Percentiles rank a stretch among this genome's conserved stretches.
These are phyloP conservation scores for Dryas drummondii DNA, from an alignment of 306 rosid genomes.

Conservation along the genomic window DNA sequence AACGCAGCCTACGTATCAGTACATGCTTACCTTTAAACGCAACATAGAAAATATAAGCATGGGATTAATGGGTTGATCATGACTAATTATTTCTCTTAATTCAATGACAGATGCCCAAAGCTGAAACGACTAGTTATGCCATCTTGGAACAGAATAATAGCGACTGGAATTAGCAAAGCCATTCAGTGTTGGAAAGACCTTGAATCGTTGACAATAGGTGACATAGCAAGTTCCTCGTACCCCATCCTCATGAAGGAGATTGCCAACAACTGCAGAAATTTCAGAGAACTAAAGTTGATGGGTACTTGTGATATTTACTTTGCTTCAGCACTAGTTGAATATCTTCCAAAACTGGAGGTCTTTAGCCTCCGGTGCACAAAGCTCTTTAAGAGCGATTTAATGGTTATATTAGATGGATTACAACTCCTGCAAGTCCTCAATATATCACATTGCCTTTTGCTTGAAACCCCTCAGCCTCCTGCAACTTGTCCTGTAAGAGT, in stretches of 20 bases:
- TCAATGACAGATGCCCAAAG: constrained; percentile 43
- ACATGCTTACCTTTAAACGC: too few species aligned
- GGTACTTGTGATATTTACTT: constrained; percentile 53
- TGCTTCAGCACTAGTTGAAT: constrained; percentile 41
- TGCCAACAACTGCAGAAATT: constrained; percentile 50
- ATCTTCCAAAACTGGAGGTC: constrained; percentile 58
- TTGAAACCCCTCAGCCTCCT: constrained; percentile 44
- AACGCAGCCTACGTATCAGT: too few species aligned
- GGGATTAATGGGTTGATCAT: not conserved
- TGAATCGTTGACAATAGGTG: constrained; percentile 68
- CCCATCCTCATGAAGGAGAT: constrained; percentile 49
- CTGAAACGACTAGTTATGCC: constrained; percentile 70
- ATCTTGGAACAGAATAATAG: constrained; percentile 73
- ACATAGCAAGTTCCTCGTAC: constrained; percentile 46
- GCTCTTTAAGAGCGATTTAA: constrained; percentile 46
- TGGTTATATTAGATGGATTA: constrained; percentile 44
- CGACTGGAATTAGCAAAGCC: constrained; percentile 63
- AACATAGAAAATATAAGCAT: too few species aligned
- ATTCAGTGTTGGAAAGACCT: constrained; percentile 57
- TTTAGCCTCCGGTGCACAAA: constrained; percentile 69
- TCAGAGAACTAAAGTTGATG: constrained; percentile 68
- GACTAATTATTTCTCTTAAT: constrained; percentile 29
- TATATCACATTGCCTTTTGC: constrained; percentile 61
- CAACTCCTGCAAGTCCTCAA: constrained; percentile 60
- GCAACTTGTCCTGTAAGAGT: constrained; percentile 15